phyloP scores from a whole-genome alignment of 805 yeast genomes.

The Candida orba region DNA sequence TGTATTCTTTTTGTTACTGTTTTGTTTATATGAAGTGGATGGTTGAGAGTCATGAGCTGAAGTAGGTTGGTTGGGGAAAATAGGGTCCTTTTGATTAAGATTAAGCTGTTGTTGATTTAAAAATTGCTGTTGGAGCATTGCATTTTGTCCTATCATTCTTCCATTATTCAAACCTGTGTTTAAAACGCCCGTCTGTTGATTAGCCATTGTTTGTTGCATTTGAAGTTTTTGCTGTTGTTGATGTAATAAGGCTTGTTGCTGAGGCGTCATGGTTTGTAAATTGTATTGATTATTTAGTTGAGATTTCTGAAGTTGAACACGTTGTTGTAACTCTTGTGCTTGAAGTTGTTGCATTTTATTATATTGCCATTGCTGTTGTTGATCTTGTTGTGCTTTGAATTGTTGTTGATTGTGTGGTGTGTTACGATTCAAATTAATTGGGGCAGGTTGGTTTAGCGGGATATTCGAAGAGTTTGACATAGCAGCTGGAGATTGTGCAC shows the following conservation, averaged over 20 bases:
- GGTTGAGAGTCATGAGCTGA: not conserved
- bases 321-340: conserved; percentile 18
- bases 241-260: conserved; percentile 10
- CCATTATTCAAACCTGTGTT: not conserved
- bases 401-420: conserved; percentile 6
- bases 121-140: conserved; percentile 1
- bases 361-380: conserved; percentile 13
- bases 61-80: not conserved
- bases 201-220: conserved; percentile 5
- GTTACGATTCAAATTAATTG: conserved; percentile 2
- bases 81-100: not conserved
- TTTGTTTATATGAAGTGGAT: not conserved
- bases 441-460: conserved; percentile 20
- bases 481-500: not conserved
- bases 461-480: not conserved
- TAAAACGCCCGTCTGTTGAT: conserved; percentile 4
- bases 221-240: conserved; percentile 12
- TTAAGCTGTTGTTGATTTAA: conserved; percentile 3
- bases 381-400: conserved; percentile 1
- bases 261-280: conserved; percentile 5
- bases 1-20: not conserved
- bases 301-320: conserved; percentile 20
- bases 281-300: conserved; percentile 16
- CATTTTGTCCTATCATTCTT: conserved; percentile 13
- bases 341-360: conserved; percentile 19